Percentiles rank a stretch among this genome's conserved stretches.
These are phyloP conservation scores for Candida glucosophila DNA, from an alignment of 1,139 yeast species.

Conservation along the genomic window DNA sequence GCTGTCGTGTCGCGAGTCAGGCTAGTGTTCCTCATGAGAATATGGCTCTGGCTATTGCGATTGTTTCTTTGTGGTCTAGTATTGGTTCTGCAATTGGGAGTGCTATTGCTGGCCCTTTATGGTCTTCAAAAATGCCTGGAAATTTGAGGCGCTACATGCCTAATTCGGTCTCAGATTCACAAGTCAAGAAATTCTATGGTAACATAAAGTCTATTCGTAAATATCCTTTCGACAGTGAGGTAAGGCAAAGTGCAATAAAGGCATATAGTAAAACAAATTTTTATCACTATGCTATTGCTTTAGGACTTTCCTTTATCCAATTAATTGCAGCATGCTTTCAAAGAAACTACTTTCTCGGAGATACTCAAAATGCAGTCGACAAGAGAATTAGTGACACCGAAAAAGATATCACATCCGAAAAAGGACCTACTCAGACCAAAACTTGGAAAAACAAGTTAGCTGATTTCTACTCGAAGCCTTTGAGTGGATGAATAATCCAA, in stretches of 20 bases:
- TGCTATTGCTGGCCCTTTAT: constrained; percentile 39
- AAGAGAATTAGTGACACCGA: no score
- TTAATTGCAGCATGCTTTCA: constrained; percentile 18
- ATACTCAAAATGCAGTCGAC: constrained; percentile 19
- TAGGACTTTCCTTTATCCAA: constrained; percentile 15
- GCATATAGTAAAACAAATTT: constrained; percentile 10
- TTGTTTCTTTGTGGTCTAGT: constrained; percentile 27
- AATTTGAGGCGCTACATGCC: constrained; percentile 14
- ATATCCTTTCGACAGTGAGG: constrained; percentile 3
- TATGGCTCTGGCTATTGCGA: constrained; percentile 34
- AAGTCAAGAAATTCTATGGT: constrained; percentile 9
- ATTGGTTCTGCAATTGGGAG: constrained; percentile 37
- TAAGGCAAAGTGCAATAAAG: constrained; percentile 5
- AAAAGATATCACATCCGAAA: no score
- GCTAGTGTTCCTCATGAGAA: constrained; percentile 35
- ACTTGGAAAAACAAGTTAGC: no score
- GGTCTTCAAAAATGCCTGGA: constrained; percentile 32
- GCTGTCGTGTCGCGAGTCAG: constrained; percentile 18
- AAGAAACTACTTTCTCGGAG: constrained; percentile 19
- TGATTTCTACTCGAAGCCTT: no score
- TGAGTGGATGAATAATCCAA: no score
- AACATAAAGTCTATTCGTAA: constrained; percentile 2
- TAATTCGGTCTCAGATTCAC: constrained; percentile 5
- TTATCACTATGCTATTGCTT: constrained; percentile 12
- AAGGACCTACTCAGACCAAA: no score